These are phyloP conservation scores for Rhizopogon vulgaris DNA, from an alignment of 768 basidiomycete genomes.

Conservation along the genomic window DNA sequence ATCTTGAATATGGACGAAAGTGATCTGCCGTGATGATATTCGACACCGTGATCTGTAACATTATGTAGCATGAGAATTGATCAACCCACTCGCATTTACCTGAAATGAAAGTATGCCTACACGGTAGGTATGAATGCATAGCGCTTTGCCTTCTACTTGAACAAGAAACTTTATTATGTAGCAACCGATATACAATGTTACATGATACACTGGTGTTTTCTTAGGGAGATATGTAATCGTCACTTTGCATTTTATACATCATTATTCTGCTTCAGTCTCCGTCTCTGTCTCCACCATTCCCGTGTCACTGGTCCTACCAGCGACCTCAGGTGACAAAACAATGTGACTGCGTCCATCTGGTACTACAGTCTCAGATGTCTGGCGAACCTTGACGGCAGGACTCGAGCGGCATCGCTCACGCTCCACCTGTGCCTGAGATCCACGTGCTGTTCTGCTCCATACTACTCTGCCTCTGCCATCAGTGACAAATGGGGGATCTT, in stretches of 20 bases:
- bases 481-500: slow-evolving; percentile 51
- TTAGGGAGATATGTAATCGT: background rate
- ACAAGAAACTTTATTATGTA: too few relatives aligned
- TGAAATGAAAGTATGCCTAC: too few relatives aligned
- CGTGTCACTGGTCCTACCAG: slow-evolving; percentile 11
- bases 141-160: background rate
- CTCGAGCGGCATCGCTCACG: slow-evolving; percentile 17
- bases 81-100: too few relatives aligned
- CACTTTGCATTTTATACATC: background rate
- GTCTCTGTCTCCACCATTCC: slow-evolving; percentile 5
- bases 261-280: slow-evolving; percentile 9
- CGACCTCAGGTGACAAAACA: slow-evolving; percentile 8
- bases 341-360: slow-evolving; percentile 13
- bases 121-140: background rate
- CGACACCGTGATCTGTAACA: background rate
- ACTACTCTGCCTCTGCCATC: slow-evolving; percentile 62
- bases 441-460: slow-evolving; percentile 27
- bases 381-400: slow-evolving; percentile 12
- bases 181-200: too few relatives aligned
- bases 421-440: slow-evolving; percentile 15
- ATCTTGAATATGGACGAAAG: slow-evolving; percentile 65
- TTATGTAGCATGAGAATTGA: too few relatives aligned
- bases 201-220: too few relatives aligned
- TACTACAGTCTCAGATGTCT: slow-evolving; percentile 9
- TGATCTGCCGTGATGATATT: slow-evolving; percentile 4